Evolutionary conservation across 2,329 filamentous ascomycete genomes (phyloP).

Genomic region (Cercospora zeina): DNA sequence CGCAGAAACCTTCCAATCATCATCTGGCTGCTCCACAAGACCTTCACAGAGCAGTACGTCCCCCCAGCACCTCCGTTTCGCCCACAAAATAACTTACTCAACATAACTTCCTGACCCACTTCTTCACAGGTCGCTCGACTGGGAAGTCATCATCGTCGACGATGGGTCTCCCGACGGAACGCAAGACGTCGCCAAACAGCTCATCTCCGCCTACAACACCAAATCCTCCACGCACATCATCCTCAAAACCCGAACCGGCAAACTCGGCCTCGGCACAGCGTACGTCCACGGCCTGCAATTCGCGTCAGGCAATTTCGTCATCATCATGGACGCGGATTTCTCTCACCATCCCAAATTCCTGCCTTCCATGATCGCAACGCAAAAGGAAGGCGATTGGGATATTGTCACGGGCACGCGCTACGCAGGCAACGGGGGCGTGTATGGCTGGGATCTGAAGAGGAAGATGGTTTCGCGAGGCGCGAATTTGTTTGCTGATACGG

Average conservation of each 20-base stretch:
- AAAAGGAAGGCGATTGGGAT: constrained; percentile 78
- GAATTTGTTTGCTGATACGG: constrained; percentile 93
- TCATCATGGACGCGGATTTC: constrained; percentile 99
- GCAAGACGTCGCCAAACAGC: constrained; percentile 83
- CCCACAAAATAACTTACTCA: neutral
- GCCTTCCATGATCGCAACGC: constrained; percentile 82
- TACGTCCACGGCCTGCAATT: constrained; percentile 95
- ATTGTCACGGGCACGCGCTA: constrained; percentile 97
- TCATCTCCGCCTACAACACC: constrained; percentile 76
- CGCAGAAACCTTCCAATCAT: constrained; percentile 95
- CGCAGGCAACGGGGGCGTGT: constrained; percentile 80
- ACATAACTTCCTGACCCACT: neutral
- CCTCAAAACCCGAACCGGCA: constrained; percentile 86
- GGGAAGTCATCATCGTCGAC: constrained; percentile 97
- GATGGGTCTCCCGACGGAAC: constrained; percentile 97
- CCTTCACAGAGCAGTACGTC: constrained; percentile 80
- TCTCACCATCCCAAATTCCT: constrained; percentile 99
- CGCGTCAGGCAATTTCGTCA: constrained; percentile 87
- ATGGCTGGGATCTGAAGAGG: constrained; percentile 88
- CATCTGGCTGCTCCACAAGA: constrained; percentile 88
- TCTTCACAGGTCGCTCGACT: constrained; percentile 74
- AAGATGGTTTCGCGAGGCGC: constrained; percentile 78
- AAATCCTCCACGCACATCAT: constrained; percentile 62
- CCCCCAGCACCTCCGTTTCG: neutral
- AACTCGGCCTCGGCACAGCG: constrained; percentile 93